A percentile compares a stretch with the other conserved stretches of the same genome.
These are phyloP conservation scores for Plasmodium cynomolgi DNA, from an alignment of 169 alveolate genomes.

Conservation along the genomic window DNA sequence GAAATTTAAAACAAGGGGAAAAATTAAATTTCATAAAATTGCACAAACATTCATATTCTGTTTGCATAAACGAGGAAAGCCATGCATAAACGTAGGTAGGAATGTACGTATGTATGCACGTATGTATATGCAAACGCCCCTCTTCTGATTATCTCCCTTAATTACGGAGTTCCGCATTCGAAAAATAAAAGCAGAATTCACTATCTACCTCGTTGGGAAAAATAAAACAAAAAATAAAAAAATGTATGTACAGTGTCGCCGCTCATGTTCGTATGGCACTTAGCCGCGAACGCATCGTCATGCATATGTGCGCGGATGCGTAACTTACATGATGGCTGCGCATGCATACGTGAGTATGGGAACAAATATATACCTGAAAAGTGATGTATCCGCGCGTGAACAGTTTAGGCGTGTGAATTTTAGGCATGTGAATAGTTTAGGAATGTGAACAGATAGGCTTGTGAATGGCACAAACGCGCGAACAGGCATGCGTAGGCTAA, in stretches of 20 bases:
- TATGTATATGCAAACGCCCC: neutral
- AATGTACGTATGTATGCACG: neutral
- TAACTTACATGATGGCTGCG: neutral
- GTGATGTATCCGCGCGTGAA: neutral
- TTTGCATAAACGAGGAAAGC: neutral
- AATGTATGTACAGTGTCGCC: neutral
- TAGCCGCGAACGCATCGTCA: neutral
- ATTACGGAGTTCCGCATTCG: neutral
- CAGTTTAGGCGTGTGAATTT: neutral
- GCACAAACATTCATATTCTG: neutral
- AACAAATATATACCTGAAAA: neutral
- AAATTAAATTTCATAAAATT: slow-evolving; percentile 11
- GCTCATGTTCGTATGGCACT: neutral
- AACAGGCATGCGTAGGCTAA: neutral
- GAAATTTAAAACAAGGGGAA: slow-evolving; percentile 26
- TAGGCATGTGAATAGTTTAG: neutral
- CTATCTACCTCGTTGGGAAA: neutral
- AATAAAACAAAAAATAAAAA: neutral
- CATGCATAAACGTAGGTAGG: neutral
- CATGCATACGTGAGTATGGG: slow-evolving; percentile 4
- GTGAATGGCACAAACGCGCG: neutral
- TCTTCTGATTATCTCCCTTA: neutral
- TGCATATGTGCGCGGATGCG: neutral
- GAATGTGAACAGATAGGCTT: neutral
- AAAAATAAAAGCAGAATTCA: neutral